Evolutionary conservation across 106 monocot species (phyloP).

Genomic region (Ottelia alismoides): DNA sequence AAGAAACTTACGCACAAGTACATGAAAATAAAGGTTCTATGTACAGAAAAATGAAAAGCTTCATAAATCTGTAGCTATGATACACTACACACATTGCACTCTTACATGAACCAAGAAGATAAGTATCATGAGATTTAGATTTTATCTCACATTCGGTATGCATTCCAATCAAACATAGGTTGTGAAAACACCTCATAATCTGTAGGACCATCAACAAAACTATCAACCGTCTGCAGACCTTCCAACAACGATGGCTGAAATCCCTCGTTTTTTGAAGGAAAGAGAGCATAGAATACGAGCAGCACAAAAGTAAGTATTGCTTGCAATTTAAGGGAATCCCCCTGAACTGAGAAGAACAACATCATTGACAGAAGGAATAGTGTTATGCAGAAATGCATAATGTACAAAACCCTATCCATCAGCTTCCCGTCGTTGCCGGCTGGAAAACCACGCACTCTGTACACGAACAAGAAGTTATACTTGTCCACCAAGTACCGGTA

Average conservation of each 20-base stretch:
- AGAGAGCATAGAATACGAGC: constrained; percentile 65
- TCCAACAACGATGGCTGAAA: constrained; percentile 83
- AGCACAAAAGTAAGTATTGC: constrained; percentile 89
- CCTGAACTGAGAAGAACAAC: constrained; percentile 78
- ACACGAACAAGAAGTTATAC: constrained; percentile 98
- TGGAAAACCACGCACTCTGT: constrained; percentile 86
- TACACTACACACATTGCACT: too few species aligned
- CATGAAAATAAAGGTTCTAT: too few species aligned
- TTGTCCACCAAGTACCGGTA: constrained; percentile 93
- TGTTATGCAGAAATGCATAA: constrained; percentile 92
- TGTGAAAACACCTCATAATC: constrained; percentile 95
- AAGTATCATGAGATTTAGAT: too few species aligned
- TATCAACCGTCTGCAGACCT: constrained; percentile 81
- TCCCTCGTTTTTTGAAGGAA: constrained; percentile 48
- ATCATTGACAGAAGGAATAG: constrained; percentile 86
- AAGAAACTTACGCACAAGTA: too few species aligned
- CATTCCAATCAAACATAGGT: constrained; percentile 82
- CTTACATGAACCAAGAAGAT: too few species aligned
- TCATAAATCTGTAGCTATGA: too few species aligned
- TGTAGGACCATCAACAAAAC: constrained; percentile 86
- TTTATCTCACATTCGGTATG: constrained; percentile 63
- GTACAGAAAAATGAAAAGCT: too few species aligned
- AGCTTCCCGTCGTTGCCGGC: constrained; percentile 94
- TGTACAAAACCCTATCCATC: constrained; percentile 88
- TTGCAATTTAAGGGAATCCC: constrained; percentile 83